Base-by-base conservation (phyloP, 108 stramenopile species). In the Craspedostauros australis region DNA sequence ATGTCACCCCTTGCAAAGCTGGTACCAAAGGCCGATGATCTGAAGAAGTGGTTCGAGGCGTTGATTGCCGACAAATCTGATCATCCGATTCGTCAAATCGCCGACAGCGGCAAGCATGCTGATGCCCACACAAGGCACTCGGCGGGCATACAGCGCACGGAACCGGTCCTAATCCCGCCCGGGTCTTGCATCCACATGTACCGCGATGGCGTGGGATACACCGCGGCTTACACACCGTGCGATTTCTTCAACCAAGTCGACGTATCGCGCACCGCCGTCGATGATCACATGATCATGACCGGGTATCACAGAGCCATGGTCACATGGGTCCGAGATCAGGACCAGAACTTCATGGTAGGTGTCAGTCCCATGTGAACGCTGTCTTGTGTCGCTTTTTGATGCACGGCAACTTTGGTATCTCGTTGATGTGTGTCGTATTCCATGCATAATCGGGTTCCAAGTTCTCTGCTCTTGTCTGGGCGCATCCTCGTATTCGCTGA, bases 161-260 rank as follows among this genome's bases (percentile, higher is more conserved):
- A 39, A 8, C 62, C 28, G 18, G 39, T 52, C 1, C 50, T 77
- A 18, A 60, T 58, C n/a, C 69, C 63, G 19, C 74, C 91, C 3
- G 91, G 91, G 7, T 68, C 41, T 0, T 86, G 84, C 53, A 70
- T 93, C 32, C 91, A 93, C 54, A 63, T 88, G 28, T 93, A 73
- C 56, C 79, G 86, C 7, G 85, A 93, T 57, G 91, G 91, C 4
- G 56, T 72, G 30, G 77, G 86, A 0, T 62, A 82, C 14, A 51
- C 72, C 14, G 82, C 70, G 2, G 62, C 68, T 12, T 79, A 75
- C 45, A 66, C 63, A 28, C 84, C 86, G n/a, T 84, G 81, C 43
- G 50, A 53, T 6, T 79, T 83, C 38, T 90, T 85, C 46, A 32
- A 64, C 24, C 63, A 64, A 39, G 62, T 89, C 29, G 91, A 86